Evolutionary conservation across 176 grass and related monocot genomes (phyloP).

Genomic region (sorghum (Sorghum bicolor)): Sorghum_bicolor_NCBIv3 NC_012870.2:60586001-60586500

Average conservation of each 20-base stretch:
- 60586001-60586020: constrained; percentile 39
- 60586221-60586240: too few relatives aligned
- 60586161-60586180: constrained; percentile 21
- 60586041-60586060: constrained; percentile 41
- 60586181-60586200: not conserved
- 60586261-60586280: not conserved
- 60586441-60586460: not conserved
- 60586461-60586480: constrained; percentile 17
- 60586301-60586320: not conserved
- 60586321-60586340: not conserved
- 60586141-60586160: not conserved
- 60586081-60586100: constrained; percentile 20
- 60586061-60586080: constrained; percentile 29
- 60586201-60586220: too few relatives aligned
- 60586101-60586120: not conserved
- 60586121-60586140: constrained; percentile 31
- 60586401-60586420: not conserved
- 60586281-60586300: not conserved
- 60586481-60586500: constrained; percentile 32
- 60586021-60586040: constrained; percentile 37
- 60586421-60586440: constrained; percentile 5
- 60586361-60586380: not conserved
- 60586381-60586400: not conserved
- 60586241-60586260: too few relatives aligned
- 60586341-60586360: not conserved